Conservation (phyloP, 2,329 filamentous ascomycete species). For the Pseudogymnoascus destructans region DNA sequence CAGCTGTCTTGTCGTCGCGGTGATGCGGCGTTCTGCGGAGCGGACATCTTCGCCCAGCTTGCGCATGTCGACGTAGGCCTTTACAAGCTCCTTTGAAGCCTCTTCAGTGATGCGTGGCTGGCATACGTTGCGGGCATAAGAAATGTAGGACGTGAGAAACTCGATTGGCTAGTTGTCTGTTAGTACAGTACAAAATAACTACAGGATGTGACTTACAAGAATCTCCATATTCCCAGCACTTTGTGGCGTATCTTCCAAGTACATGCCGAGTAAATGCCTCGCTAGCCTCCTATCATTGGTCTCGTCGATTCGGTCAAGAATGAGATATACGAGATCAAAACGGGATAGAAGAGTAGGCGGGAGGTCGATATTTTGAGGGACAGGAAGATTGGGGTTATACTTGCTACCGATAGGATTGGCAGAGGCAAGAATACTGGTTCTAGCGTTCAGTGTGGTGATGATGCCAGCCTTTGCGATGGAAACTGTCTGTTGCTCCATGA, state of each 20-base stretch:
- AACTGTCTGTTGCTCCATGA: conserved; percentile 71
- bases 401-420: conserved; percentile 97
- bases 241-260: conserved; percentile 86
- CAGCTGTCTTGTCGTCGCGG: conserved; percentile 88
- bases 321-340: conserved; percentile 94
- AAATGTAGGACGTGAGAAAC: conserved; percentile 93
- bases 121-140: conserved; percentile 77
- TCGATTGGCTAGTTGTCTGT: conserved; percentile 58
- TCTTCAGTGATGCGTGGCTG: conserved; percentile 70
- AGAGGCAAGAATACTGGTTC: conserved; percentile 89
- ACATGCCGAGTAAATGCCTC: conserved; percentile 89
- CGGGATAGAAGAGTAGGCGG: conserved; percentile 88
- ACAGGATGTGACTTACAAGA: conserved; percentile 43
- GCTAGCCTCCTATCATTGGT: conserved; percentile 77
- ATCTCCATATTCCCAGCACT: conserved; percentile 64
- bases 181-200: conserved; percentile 18
- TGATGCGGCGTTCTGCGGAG: conserved; percentile 86
- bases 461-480: conserved; percentile 69
- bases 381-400: conserved; percentile 90
- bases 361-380: conserved; percentile 95
- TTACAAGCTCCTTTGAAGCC: conserved; percentile 71
- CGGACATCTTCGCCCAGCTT: conserved; percentile 81
- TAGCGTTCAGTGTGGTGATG: conserved; percentile 81
- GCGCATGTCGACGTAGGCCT: conserved; percentile 88
- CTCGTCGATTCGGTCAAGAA: conserved; percentile 88